Evolutionary conservation across 805 yeast species (phyloP).

Genomic region (Kazachstania viticola): DNA sequence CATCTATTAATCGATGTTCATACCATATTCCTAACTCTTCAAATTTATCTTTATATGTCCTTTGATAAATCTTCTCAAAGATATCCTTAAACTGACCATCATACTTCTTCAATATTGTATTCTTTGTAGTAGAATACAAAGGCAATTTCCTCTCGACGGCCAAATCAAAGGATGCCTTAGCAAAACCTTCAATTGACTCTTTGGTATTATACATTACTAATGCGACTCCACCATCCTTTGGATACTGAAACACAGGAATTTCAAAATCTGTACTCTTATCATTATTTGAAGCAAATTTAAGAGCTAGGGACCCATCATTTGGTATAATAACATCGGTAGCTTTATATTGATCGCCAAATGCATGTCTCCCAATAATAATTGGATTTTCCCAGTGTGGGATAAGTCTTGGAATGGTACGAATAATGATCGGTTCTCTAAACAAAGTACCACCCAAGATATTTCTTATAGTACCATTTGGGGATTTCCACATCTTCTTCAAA

Average conservation of each 20-base stretch:
- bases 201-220: slow-evolving; percentile 94
- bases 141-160: slow-evolving; percentile 73
- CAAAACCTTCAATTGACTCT: slow-evolving; percentile 81
- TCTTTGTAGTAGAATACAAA: slow-evolving; percentile 81
- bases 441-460: slow-evolving; percentile 94
- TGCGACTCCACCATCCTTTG: slow-evolving; percentile 61
- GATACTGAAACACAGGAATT: slow-evolving; percentile 36
- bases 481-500: slow-evolving; percentile 92
- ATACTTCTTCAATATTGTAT: slow-evolving; percentile 86
- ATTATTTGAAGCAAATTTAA: slow-evolving; percentile 68
- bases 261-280: slow-evolving; percentile 20
- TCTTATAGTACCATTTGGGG: slow-evolving; percentile 95
- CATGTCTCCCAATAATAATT: slow-evolving; percentile 94
- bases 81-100: slow-evolving; percentile 95
- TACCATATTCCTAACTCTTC: slow-evolving; percentile 83
- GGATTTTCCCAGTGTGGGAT: slow-evolving; percentile 92
- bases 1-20: slow-evolving; percentile 93
- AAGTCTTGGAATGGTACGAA: slow-evolving; percentile 76
- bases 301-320: slow-evolving; percentile 50
- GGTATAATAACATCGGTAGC: slow-evolving; percentile 80
- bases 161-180: slow-evolving; percentile 82
- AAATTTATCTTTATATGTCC: slow-evolving; percentile 56
- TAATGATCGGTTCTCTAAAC: slow-evolving; percentile 91
- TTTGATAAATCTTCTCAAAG: slow-evolving; percentile 69
- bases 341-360: slow-evolving; percentile 93